Conservation (phyloP, 2,329 filamentous ascomycete genomes). For the Neoscytalidium dimidiatum region DNA sequence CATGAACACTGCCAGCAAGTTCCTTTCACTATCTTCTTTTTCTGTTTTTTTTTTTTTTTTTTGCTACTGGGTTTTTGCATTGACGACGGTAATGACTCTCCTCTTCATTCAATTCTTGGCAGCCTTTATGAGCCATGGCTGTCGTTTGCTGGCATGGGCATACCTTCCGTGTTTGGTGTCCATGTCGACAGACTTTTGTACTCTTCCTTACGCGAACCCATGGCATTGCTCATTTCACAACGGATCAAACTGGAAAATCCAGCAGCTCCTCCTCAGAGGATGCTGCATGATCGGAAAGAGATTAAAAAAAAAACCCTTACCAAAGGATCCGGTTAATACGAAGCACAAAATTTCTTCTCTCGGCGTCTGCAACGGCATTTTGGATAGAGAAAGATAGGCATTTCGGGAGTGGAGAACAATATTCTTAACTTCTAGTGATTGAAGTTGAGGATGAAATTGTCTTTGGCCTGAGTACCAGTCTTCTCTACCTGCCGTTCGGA, state of each 20-base stretch:
- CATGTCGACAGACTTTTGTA: slow-evolving; percentile 7
- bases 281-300: background rate
- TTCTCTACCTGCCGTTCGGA: slow-evolving; percentile 1
- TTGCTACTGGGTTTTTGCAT: slow-evolving; percentile 12
- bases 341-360: background rate
- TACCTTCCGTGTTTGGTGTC: background rate
- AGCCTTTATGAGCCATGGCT: slow-evolving; percentile 17
- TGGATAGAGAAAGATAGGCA: background rate
- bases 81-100: slow-evolving; percentile 20
- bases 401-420: background rate
- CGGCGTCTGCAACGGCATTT: slow-evolving; percentile 4
- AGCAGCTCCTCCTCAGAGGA: background rate
- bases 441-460: slow-evolving; percentile 5
- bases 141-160: background rate
- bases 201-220: slow-evolving; percentile 17
- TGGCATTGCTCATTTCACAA: slow-evolving; percentile 14
- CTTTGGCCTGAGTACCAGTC: background rate
- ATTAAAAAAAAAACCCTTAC: no score
- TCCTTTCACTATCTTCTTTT: background rate
- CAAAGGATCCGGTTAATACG: slow-evolving; percentile 6
- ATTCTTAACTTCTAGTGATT: slow-evolving; percentile 6
- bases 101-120: slow-evolving; percentile 10
- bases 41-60: background rate
- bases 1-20: slow-evolving; percentile 12
- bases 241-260: slow-evolving; percentile 2